Percentiles rank a stretch among this genome's conserved stretches.
Conservation (phyloP, 306 rosid species). For the Alnus rubra region DNA sequence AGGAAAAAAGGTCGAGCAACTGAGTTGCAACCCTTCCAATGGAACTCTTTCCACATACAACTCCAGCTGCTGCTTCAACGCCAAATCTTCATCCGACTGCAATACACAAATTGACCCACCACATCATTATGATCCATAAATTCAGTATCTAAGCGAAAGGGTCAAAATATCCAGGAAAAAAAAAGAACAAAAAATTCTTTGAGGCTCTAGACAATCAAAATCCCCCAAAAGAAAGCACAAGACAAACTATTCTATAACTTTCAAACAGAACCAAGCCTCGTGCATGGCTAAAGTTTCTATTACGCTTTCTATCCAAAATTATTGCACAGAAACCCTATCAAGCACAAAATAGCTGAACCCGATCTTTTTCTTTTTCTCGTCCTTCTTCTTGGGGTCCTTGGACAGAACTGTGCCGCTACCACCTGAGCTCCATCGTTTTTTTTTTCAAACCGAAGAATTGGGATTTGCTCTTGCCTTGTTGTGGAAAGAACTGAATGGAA, state of each 20-base stretch:
- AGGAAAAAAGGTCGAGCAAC: no score
- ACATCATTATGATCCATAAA: no score
- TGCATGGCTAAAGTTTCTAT: background rate
- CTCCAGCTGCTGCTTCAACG: slow-evolving; percentile 86
- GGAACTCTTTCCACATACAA: slow-evolving; percentile 97
- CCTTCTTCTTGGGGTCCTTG: slow-evolving; percentile 4
- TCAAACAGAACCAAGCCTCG: background rate
- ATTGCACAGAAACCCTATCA: background rate
- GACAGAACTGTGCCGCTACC: background rate
- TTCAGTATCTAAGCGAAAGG: background rate
- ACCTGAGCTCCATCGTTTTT: no score
- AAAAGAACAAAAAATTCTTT: background rate
- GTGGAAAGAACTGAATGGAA: no score
- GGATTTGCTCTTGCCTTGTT: no score
- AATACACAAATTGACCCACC: background rate
- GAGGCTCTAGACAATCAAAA: no score
- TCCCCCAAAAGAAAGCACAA: background rate
- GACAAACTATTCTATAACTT: background rate
- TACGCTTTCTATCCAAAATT: background rate
- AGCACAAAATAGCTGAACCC: background rate
- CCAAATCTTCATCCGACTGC: slow-evolving; percentile 97
- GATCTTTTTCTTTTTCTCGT: slow-evolving; percentile 6
- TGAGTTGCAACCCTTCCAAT: no score
- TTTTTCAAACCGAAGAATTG: no score
- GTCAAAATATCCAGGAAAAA: background rate